Base-by-base conservation (phyloP, 2,329 filamentous ascomycete species). In the Fusarium armeniacum region DNA sequence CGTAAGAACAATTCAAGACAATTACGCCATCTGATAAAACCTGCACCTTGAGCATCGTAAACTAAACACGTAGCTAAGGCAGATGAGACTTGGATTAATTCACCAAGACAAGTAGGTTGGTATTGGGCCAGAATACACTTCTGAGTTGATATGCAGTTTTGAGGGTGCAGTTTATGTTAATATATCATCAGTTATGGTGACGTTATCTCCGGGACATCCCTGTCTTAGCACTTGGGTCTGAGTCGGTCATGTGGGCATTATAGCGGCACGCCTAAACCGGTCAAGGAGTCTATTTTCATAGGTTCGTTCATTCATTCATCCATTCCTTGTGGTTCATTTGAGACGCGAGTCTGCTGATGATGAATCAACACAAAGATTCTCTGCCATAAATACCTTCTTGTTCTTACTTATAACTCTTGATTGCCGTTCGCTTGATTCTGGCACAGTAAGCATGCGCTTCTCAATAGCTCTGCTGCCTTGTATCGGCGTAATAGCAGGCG, bases 211-310 rank as follows among this genome's bases (percentile, higher is more conserved):
- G 46, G 18, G 22, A 54, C 51, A 62, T 40, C 36, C 44, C 35
- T 55, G 56, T 33, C 35, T 20, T 20, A 20, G 20, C 16, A 44
- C 49, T 40, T 32, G 26, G 53, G 30, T 65, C 46, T 54, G 38
- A 68, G 67, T 70, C 47, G 64, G 55, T 70, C 64, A 71, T 65
- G 67, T 58, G 67, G 62, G 13, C 38, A 30, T 30, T 56, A 26
- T 35, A 49, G 62, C 47, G 49, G 62, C 44, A 24, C 45, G 35
- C 52, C 67, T 65, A 71, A 51, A 18, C 67, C 58, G 16, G 36
- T 49, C 55, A 41, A 24, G 24, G 28, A 57, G 58, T n/a, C 26
- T 16, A 28, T 30, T 30, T 30, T 11, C 28, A 30, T 30, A 30
- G 28, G 13, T 22, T 28, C 24, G 16, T 62, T 47, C 40, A 65